Evolutionary conservation across 2,329 filamentous ascomycete genomes (phyloP).

Genomic region (Metarhizium guizhouense): DNA sequence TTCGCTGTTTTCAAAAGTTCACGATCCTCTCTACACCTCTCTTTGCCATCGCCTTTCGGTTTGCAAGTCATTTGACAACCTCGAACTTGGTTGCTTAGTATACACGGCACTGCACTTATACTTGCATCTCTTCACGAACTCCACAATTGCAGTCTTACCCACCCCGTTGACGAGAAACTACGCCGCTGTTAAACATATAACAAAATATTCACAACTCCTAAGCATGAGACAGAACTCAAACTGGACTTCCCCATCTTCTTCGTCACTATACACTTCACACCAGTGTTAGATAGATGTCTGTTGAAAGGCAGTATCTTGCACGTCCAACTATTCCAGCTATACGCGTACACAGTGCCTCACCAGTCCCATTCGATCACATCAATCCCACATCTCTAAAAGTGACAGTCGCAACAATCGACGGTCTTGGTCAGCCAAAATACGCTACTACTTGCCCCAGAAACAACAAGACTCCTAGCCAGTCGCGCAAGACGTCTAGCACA

Average conservation of each 20-base stretch:
- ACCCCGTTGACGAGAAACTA: background rate
- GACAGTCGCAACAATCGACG: background rate
- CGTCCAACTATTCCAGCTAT: conserved; percentile 12
- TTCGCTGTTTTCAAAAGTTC: background rate
- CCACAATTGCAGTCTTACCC: background rate
- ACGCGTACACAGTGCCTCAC: conserved; percentile 19
- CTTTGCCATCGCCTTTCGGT: background rate
- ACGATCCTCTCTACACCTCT: background rate
- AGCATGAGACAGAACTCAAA: background rate
- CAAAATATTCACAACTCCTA: background rate
- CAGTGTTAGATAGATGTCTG: conserved; percentile 20
- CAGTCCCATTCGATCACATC: conserved; percentile 8
- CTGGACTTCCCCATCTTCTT: background rate
- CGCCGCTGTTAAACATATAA: background rate
- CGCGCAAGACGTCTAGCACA: conserved; percentile 10
- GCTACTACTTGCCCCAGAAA: background rate
- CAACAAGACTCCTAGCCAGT: conserved; percentile 4
- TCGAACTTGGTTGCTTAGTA: background rate
- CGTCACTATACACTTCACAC: background rate
- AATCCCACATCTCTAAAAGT: conserved; percentile 2
- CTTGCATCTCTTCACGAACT: background rate
- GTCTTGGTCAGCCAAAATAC: background rate
- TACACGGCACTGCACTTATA: background rate
- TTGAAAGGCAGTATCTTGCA: conserved; percentile 8
- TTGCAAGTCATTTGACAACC: background rate